Percentiles rank a stretch among this genome's conserved stretches.
Evolutionary conservation across 108 stramenopile genomes (phyloP).

Genomic region (Phaeodactylum tricornutum): DNA sequence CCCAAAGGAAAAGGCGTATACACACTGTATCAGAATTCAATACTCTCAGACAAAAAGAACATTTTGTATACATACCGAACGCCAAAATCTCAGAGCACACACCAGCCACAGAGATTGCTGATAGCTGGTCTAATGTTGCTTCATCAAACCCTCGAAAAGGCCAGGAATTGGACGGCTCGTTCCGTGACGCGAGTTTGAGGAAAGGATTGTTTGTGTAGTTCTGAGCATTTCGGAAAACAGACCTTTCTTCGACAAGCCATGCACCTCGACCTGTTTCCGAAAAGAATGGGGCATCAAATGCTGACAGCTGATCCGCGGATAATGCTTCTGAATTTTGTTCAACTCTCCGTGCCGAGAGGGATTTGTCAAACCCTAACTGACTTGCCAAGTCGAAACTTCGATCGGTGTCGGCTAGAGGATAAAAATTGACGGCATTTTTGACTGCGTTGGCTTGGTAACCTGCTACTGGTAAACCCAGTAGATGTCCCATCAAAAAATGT

Average conservation of each 20-base stretch:
- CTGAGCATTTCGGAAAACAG: conserved; percentile 57
- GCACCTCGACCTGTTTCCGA: conserved; percentile 55
- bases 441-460: conserved; percentile 62
- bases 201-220: conserved; percentile 34
- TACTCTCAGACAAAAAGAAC: neutral
- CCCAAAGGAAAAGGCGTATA: too few relatives aligned
- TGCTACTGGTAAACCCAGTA: conserved; percentile 63
- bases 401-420: conserved; percentile 57
- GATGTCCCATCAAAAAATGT: conserved; percentile 70
- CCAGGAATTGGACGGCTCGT: conserved; percentile 63
- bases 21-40: neutral
- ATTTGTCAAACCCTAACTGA: conserved; percentile 55
- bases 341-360: neutral
- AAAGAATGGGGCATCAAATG: conserved; percentile 49
- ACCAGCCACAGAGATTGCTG: conserved; percentile 71
- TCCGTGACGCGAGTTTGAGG: conserved; percentile 33
- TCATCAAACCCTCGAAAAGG: conserved; percentile 76
- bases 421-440: conserved; percentile 84
- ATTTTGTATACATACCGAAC: conserved; percentile 57
- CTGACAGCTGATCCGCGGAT: neutral
- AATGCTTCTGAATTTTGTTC: neutral
- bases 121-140: conserved; percentile 58
- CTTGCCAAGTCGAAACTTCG: conserved; percentile 43
- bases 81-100: conserved; percentile 76
- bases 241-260: conserved; percentile 25